These are phyloP conservation scores for Rhizopogon vinicolor DNA, from an alignment of 768 basidiomycete genomes.

Conservation along the genomic window DNA sequence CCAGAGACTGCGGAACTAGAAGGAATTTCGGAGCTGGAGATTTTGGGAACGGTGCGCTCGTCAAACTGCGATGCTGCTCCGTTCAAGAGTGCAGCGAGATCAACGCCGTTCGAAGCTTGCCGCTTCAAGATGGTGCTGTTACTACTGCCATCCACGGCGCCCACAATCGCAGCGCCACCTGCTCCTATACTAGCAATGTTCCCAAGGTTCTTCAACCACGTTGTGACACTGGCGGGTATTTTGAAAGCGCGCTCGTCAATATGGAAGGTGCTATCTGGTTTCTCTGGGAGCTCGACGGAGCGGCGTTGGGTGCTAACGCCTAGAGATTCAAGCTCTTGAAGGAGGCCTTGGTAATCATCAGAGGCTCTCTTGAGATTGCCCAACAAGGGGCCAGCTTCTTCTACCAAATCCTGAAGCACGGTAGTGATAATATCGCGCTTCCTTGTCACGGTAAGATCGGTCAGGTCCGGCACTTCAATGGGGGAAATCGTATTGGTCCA, in stretches of 20 bases:
- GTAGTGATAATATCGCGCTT: not conserved
- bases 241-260: not conserved
- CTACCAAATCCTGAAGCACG: not conserved
- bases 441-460: not conserved
- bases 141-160: not conserved
- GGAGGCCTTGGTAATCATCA: not conserved
- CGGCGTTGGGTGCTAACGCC: too few relatives aligned
- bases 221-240: not conserved
- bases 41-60: too few relatives aligned
- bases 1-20: too few relatives aligned
- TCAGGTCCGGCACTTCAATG: too few relatives aligned
- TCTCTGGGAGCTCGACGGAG: not conserved
- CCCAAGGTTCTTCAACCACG: not conserved
- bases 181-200: not conserved
- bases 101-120: not conserved
- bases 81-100: not conserved
- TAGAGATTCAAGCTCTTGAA: too few relatives aligned
- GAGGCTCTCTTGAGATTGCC: not conserved
- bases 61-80: not conserved
- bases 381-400: not conserved
- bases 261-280: not conserved
- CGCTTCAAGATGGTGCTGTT: not conserved
- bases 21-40: too few relatives aligned
- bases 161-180: not conserved
- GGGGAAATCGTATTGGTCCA: too few relatives aligned